Base-by-base conservation (phyloP, 1,139 yeast species). In the Yamadazyma dendronema region DNA sequence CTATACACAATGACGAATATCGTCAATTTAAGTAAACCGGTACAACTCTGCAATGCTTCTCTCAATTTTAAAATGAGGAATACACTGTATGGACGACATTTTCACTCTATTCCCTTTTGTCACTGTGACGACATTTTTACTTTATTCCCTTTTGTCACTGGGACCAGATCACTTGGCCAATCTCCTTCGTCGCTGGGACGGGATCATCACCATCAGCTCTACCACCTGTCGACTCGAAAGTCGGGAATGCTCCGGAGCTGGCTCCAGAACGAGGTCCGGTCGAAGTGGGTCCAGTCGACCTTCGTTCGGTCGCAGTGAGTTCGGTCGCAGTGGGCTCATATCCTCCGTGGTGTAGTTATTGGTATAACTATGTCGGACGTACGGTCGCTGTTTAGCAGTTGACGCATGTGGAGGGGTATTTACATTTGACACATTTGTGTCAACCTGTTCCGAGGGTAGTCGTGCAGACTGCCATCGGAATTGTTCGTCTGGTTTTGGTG, bases 181-280 rank as follows among this genome's bases (percentile, higher is more conserved):
- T n/a, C 34, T 26, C n/a, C 28, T 30, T 23, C 38, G 39, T 33
- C 39, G 39, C 19, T 30, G 37, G 9, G 17, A n/a, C 6, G 17
- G 16, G 4, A 14, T n/a, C 29, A 26, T 26, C 9, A 17, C 14
- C 17, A 26, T 13, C 29, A 26, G 29, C 6, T 26, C 17, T 6
- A 26, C 17, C 7, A 14, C 14, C 4, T 26, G 16, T 5, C 27
- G 6, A 24, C 27, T 24, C 5, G 27, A 24, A 5, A 21, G 9
- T 21, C 7, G n/a, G n/a, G n/a, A n/a, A n/a, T n/a, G n/a, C n/a
- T n/a, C n/a, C n/a, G n/a, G n/a, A n/a, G n/a, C n/a, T n/a, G n/a
- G n/a, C n/a, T n/a, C n/a, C n/a, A n/a, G n/a, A n/a, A n/a, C n/a
- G n/a, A n/a, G n/a, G n/a, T n/a, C n/a, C 22, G 22, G 22, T 19